Evolutionary conservation across 2,329 filamentous ascomycete genomes (phyloP).

Genomic region (Thermothelomyces thermophilus): DNA sequence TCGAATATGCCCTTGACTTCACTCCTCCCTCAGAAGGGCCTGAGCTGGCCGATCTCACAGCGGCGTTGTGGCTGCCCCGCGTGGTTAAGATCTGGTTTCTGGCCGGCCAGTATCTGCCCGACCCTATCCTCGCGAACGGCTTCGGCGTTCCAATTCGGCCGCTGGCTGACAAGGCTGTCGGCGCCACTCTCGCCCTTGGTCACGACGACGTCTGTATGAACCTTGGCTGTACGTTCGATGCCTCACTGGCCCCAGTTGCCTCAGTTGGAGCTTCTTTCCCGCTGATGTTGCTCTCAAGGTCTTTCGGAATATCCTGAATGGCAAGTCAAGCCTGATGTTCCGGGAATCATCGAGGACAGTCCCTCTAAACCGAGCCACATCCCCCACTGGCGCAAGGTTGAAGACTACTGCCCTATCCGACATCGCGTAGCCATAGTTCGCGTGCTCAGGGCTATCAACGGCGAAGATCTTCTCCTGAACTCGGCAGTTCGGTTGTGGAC

Average conservation of each 20-base stretch:
- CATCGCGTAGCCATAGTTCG: slow-evolving; percentile 59
- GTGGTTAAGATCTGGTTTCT: slow-evolving; percentile 44
- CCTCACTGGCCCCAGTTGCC: background rate
- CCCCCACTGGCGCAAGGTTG: slow-evolving; percentile 33
- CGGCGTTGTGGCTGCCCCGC: slow-evolving; percentile 38
- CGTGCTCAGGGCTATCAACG: slow-evolving; percentile 52
- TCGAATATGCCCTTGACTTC: slow-evolving; percentile 57
- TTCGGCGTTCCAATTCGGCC: slow-evolving; percentile 28
- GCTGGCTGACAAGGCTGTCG: slow-evolving; percentile 29
- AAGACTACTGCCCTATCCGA: slow-evolving; percentile 58
- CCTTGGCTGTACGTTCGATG: slow-evolving; percentile 21
- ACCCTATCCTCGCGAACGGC: slow-evolving; percentile 5
- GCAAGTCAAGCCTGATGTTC: slow-evolving; percentile 13
- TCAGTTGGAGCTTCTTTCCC: slow-evolving; percentile 5
- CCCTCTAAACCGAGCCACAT: background rate
- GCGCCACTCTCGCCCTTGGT: slow-evolving; percentile 38
- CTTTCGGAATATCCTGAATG: slow-evolving; percentile 15
- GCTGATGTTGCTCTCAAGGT: slow-evolving; percentile 7
- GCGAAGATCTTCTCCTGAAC: slow-evolving; percentile 49
- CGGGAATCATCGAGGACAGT: slow-evolving; percentile 14
- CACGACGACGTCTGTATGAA: slow-evolving; percentile 36
- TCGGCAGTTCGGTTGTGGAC: slow-evolving; percentile 63
- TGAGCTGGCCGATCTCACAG: slow-evolving; percentile 39
- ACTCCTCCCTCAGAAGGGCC: slow-evolving; percentile 57
- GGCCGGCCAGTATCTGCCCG: slow-evolving; percentile 22